Conservation (phyloP, 2,329 filamentous ascomycete genomes). For the Phialophora expanda region DNA sequence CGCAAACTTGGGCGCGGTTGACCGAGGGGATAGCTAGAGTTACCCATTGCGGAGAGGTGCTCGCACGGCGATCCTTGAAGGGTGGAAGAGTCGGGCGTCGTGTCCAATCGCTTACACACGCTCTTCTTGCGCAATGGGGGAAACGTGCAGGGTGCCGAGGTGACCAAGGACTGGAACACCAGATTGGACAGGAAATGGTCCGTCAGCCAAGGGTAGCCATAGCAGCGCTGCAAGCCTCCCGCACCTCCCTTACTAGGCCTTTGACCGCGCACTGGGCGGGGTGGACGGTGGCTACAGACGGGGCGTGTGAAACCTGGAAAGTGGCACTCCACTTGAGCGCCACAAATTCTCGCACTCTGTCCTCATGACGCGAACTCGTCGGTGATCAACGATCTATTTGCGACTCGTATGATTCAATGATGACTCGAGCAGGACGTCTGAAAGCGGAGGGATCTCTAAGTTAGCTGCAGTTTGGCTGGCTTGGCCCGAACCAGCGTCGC, state of each 20-base stretch:
- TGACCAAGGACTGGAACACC: conserved; percentile 3
- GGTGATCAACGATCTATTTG: neutral
- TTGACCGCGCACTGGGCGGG: conserved; percentile 8
- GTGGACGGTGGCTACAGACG: conserved; percentile 6
- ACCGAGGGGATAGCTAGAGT: conserved; percentile 10
- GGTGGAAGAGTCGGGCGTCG: conserved; percentile 1
- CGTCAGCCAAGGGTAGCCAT: conserved; percentile 4
- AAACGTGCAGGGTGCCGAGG: conserved; percentile 26
- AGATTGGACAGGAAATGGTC: conserved; percentile 27
- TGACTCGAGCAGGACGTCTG: neutral
- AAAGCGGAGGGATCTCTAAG: neutral
- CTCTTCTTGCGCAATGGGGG: conserved; percentile 23
- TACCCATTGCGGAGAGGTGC: conserved; percentile 9
- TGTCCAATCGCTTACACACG: conserved; percentile 34
- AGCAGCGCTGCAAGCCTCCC: conserved; percentile 4
- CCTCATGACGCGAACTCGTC: conserved; percentile 18
- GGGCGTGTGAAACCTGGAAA: conserved; percentile 18
- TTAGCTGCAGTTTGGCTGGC: conserved; percentile 3
- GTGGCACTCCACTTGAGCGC: conserved; percentile 21
- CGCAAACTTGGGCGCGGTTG: neutral
- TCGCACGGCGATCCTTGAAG: conserved; percentile 6
- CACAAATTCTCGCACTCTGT: conserved; percentile 17
- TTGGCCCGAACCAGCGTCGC: conserved; percentile 9
- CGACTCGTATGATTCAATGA: conserved; percentile 1
- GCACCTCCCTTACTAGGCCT: neutral